phyloP scores from a whole-genome alignment of 257 asterid species.

The Mitragyna speciosa region DNA sequence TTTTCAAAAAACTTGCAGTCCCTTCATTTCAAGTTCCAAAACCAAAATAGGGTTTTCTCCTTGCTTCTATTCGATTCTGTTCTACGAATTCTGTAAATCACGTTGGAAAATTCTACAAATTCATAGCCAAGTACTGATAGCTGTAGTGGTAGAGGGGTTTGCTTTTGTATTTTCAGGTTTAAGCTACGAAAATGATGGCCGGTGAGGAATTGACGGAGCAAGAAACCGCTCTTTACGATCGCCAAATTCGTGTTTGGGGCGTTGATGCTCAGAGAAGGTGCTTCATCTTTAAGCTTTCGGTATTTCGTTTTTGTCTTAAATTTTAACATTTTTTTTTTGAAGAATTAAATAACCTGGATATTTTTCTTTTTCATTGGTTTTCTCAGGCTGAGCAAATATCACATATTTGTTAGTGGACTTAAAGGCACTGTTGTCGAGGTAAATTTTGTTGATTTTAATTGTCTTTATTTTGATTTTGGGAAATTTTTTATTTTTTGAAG shows the following conservation, averaged over 20 bases:
- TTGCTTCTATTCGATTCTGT: not conserved
- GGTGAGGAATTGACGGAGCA: constrained; percentile 93
- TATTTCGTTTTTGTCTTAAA: not conserved
- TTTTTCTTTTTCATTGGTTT: not conserved
- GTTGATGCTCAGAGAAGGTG: constrained; percentile 98
- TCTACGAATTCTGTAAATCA: not conserved
- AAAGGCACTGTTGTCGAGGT: constrained; percentile 88
- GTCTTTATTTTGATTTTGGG: not conserved
- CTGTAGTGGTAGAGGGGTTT: not conserved
- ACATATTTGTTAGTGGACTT: constrained; percentile 82
- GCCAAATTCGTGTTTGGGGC: constrained; percentile 99
- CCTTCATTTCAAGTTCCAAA: no score
- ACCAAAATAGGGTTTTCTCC: not conserved
- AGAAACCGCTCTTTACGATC: constrained; percentile 98
- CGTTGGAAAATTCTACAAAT: no score
- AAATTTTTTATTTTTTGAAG: no score
- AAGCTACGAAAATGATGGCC: constrained; percentile 16
- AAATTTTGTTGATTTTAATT: constrained; percentile 1
- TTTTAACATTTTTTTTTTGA: not conserved
- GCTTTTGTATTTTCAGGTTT: not conserved
- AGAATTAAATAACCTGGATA: not conserved
- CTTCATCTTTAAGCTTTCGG: not conserved
- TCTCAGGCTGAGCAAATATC: constrained; percentile 83
- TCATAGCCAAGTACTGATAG: not conserved
- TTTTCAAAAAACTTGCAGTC: no score